A percentile compares a stretch with the other conserved stretches of the same genome.
Conservation (phyloP, 2,329 filamentous ascomycete species). For the Claviceps quebecensis region DNA sequence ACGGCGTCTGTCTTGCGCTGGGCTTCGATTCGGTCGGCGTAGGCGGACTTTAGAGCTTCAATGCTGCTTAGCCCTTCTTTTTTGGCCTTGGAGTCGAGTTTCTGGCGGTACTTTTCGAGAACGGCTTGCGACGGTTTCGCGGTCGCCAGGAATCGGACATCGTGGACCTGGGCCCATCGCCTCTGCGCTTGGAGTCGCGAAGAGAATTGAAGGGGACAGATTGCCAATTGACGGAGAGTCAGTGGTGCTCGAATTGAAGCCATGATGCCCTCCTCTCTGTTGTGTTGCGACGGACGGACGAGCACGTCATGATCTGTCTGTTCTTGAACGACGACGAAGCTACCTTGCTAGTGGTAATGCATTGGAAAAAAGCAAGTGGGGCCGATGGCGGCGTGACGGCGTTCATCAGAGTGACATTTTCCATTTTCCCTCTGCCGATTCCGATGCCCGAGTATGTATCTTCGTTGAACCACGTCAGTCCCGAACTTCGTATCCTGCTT, state of each 20-base stretch:
- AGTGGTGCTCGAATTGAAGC: conserved; percentile 30
- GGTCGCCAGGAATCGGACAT: conserved; percentile 79
- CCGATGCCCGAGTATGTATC: too few relatives aligned
- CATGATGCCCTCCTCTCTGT: conserved; percentile 22
- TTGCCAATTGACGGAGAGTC: conserved; percentile 31
- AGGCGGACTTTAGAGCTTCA: conserved; percentile 64
- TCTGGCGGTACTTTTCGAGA: conserved; percentile 73
- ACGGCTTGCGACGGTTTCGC: conserved; percentile 54
- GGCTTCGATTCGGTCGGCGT: conserved; percentile 67
- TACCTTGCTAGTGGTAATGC: too few relatives aligned
- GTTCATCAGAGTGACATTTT: not conserved
- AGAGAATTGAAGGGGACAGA: conserved; percentile 18
- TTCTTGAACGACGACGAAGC: too few relatives aligned
- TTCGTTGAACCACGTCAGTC: not conserved
- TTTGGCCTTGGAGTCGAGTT: conserved; percentile 70
- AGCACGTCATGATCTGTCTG: too few relatives aligned
- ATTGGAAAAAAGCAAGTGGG: too few relatives aligned
- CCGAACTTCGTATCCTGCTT: not conserved
- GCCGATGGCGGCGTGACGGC: not conserved
- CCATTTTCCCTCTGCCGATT: not conserved
- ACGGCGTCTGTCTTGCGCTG: conserved; percentile 54
- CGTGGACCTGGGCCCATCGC: conserved; percentile 83
- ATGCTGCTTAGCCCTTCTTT: conserved; percentile 57
- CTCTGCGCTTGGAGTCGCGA: conserved; percentile 41
- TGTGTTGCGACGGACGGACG: not conserved